A percentile compares a stretch with the other conserved stretches of the same genome.
Conservation (phyloP, 306 rosid species). For the Citrullus colocynthis region DNA sequence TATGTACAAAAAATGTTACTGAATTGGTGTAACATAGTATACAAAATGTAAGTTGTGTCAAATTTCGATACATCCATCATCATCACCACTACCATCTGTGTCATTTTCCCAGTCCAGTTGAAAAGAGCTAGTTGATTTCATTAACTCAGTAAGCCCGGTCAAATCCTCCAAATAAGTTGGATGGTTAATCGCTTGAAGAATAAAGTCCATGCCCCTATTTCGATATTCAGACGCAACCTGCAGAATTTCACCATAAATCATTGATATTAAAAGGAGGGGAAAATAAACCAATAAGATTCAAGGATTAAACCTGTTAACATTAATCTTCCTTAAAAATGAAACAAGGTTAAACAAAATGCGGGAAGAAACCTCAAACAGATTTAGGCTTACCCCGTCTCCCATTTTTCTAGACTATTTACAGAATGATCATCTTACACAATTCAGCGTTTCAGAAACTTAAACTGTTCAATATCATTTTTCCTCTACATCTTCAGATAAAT, state of each 20-base stretch:
- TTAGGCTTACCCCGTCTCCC: not conserved
- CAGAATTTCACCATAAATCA: not conserved
- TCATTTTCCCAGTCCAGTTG: slow-evolving; percentile 64
- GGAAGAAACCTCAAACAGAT: not conserved
- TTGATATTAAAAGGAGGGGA: not conserved
- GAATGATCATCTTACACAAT: not conserved
- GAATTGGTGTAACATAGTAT: not conserved
- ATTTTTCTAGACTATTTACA: not conserved
- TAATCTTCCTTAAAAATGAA: not conserved
- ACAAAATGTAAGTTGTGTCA: slow-evolving; percentile 12
- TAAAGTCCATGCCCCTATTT: slow-evolving; percentile 54
- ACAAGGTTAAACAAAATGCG: not conserved
- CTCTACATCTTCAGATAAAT: not conserved
- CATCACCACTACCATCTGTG: slow-evolving; percentile 24
- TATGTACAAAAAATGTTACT: slow-evolving; percentile 2
- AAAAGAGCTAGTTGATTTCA: slow-evolving; percentile 65
- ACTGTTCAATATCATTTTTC: not conserved
- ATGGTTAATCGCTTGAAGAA: slow-evolving; percentile 81
- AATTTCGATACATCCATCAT: slow-evolving; percentile 59
- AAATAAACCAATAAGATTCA: not conserved
- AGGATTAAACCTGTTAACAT: not conserved
- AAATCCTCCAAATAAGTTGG: slow-evolving; percentile 89
- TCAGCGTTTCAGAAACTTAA: not conserved
- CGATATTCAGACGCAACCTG: slow-evolving; percentile 81
- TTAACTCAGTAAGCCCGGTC: slow-evolving; percentile 87